Percentiles rank a stretch among this genome's conserved stretches.
Evolutionary conservation across 208 protist genomes (phyloP).

Genomic region (Acanthamoeba triangularis): DNA sequence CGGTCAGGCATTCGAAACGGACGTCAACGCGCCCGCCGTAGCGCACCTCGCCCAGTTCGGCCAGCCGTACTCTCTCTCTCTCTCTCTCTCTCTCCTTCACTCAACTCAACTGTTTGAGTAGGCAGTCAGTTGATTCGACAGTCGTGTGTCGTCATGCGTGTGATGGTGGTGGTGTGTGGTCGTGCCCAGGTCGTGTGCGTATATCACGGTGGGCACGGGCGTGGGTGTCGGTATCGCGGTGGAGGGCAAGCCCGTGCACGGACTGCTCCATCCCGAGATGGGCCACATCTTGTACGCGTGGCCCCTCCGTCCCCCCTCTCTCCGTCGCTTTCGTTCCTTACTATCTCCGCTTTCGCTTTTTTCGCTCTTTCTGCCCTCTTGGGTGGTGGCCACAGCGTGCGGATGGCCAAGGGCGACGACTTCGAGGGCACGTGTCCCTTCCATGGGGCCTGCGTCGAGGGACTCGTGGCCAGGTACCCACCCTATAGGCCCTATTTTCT

Average conservation of each 20-base stretch:
- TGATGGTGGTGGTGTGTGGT: too few species aligned
- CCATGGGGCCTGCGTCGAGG: constrained; percentile 90
- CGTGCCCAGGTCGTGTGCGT: constrained; percentile 82
- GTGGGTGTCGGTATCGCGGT: constrained; percentile 89
- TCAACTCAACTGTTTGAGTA: too few species aligned
- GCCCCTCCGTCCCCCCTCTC: neutral
- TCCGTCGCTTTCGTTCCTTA: neutral
- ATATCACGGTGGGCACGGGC: constrained; percentile 92
- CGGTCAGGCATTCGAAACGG: constrained; percentile 88
- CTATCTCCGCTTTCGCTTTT: neutral
- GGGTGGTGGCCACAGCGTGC: constrained; percentile 37
- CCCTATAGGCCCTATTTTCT: neutral
- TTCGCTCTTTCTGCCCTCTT: neutral
- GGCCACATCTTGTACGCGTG: constrained; percentile 86
- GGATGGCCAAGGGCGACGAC: constrained; percentile 70
- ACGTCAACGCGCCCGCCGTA: constrained; percentile 90
- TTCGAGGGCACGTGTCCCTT: constrained; percentile 90
- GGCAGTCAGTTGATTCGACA: neutral
- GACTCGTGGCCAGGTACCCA: constrained; percentile 82
- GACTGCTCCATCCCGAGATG: constrained; percentile 90
- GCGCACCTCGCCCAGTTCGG: constrained; percentile 78
- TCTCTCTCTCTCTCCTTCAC: neutral
- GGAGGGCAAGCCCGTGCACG: constrained; percentile 87
- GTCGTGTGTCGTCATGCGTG: neutral
- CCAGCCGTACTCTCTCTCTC: neutral